A percentile compares a stretch with the other conserved stretches of the same genome.
These are phyloP conservation scores for Quillaja saponaria DNA, from an alignment of 306 rosid genomes.

Conservation along the genomic window DNA sequence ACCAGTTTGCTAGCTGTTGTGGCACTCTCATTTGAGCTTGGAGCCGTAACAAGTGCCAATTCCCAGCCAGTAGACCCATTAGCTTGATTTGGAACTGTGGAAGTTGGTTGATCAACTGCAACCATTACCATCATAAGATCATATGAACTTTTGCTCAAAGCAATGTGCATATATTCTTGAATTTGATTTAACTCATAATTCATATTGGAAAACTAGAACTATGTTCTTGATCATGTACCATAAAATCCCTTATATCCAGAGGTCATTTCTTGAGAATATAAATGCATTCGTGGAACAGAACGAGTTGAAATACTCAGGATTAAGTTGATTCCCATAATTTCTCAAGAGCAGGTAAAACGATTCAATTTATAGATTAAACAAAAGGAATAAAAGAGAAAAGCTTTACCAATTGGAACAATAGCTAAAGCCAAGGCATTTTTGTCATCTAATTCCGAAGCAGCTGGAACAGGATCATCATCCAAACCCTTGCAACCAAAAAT, in stretches of 20 bases:
- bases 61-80: slow-evolving; percentile 94
- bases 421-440: slow-evolving; percentile 95
- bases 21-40: slow-evolving; percentile 88
- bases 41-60: slow-evolving; percentile 94
- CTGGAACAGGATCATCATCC: slow-evolving; percentile 82
- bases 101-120: slow-evolving; percentile 66
- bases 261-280: slow-evolving; percentile 10
- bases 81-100: slow-evolving; percentile 60
- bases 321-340: slow-evolving; percentile 4
- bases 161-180: background rate
- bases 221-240: background rate
- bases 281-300: slow-evolving; percentile 25
- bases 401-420: slow-evolving; percentile 76
- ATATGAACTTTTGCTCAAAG: slow-evolving; percentile 3
- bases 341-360: slow-evolving; percentile 14
- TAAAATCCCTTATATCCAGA: slow-evolving; percentile 1
- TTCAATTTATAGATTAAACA: slow-evolving; percentile 15
- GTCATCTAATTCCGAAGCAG: slow-evolving; percentile 78
- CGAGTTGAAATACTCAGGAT: slow-evolving; percentile 16
- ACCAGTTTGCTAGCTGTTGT: slow-evolving; percentile 83
- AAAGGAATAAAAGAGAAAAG: slow-evolving; percentile 30
- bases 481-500: slow-evolving; percentile 57
- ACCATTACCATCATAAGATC: slow-evolving; percentile 32
- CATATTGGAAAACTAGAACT: background rate
- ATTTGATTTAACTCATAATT: background rate